Conservation (phyloP, 2,329 filamentous ascomycete species). For the Falciphora oryzae region DNA sequence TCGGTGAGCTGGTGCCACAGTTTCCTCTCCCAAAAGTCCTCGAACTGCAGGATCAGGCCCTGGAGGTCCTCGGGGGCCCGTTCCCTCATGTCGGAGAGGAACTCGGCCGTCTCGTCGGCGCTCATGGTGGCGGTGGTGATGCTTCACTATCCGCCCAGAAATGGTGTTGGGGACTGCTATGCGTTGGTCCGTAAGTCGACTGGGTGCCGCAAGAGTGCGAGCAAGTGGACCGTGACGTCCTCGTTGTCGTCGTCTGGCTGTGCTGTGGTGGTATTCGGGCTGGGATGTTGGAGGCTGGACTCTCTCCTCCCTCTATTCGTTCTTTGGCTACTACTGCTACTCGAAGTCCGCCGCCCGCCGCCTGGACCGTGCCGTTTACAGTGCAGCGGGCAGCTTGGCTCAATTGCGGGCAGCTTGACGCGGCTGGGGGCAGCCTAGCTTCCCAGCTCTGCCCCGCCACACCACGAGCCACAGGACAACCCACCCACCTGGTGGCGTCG, state of each 20-base stretch:
- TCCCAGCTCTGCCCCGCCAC: too few species aligned
- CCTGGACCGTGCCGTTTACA: background rate
- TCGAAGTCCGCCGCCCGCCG: constrained; percentile 5
- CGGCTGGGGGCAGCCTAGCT: constrained; percentile 38
- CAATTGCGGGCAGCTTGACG: constrained; percentile 24
- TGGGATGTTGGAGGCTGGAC: constrained; percentile 2
- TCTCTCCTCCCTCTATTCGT: background rate
- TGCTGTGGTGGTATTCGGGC: background rate
- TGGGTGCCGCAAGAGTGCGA: background rate
- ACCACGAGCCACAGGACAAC: too few species aligned
- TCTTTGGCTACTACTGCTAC: background rate
- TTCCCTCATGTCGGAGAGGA: constrained; percentile 86
- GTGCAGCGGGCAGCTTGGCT: background rate
- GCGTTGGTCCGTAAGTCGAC: constrained; percentile 7
- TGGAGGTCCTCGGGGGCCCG: constrained; percentile 82
- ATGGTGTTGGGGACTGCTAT: constrained; percentile 11
- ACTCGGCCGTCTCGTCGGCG: constrained; percentile 81
- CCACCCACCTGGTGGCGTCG: too few species aligned
- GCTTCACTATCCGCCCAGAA: constrained; percentile 10
- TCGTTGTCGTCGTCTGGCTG: background rate
- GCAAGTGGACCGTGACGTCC: background rate
- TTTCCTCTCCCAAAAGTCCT: constrained; percentile 97
- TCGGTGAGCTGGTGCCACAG: constrained; percentile 99
- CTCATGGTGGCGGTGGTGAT: constrained; percentile 53
- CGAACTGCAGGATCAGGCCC: constrained; percentile 81